Base-by-base conservation (phyloP, 139 green algal species). In the Chlamydomonas sp. region DNA sequence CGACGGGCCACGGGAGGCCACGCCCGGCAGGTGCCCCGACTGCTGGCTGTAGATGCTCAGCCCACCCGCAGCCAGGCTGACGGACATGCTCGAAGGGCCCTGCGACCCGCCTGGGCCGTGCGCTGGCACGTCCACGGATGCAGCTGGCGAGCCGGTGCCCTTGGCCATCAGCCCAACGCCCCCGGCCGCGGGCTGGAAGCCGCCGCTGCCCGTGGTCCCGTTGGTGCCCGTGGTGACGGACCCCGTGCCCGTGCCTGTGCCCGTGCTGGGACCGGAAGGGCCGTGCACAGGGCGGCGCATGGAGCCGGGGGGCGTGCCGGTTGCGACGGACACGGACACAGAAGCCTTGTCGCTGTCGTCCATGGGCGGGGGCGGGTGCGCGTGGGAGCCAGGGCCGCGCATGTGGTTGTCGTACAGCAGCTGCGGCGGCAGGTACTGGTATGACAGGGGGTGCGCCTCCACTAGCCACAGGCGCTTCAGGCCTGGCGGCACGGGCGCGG, bases 381-480 rank as follows among this genome's bases (percentile, higher is more conserved):
- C 31, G 66, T 76, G 75, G 63, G 75, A 31, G 57, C 80, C 73
- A 7, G 66, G 57, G 16, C 5, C 20, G n/a, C 66, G 66, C 79
- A 84, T 75, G 14, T 62, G 18, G 73, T 20, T 15, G 5, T 1
- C 66, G 73, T 62, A 75, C 17, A 87, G 84, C 64, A 88, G 84
- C 63, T 88, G 84, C 8, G 84, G 84, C 74, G 84, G 84, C 57
- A 88, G 64, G 84, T 83, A 88, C 63, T 83, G 74, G 49, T 83
- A 75, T 18, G 84, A 49, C 60, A 83, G 63, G 15, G 84, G 84
- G 63, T 88, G 84, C 12, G 75, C 75, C 74, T 88, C 84, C 57
- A 88, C 84, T 4, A 88, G 84, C 84, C 84, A 88, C 74, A 83
- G 83, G 73, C 83, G 83, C 83, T 63, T 72, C 62, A 73, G 20